Percentiles rank a stretch among this genome's conserved stretches.
Conservation (phyloP, 768 basidiomycete genomes). For the Pisolithus sp. region DNA sequence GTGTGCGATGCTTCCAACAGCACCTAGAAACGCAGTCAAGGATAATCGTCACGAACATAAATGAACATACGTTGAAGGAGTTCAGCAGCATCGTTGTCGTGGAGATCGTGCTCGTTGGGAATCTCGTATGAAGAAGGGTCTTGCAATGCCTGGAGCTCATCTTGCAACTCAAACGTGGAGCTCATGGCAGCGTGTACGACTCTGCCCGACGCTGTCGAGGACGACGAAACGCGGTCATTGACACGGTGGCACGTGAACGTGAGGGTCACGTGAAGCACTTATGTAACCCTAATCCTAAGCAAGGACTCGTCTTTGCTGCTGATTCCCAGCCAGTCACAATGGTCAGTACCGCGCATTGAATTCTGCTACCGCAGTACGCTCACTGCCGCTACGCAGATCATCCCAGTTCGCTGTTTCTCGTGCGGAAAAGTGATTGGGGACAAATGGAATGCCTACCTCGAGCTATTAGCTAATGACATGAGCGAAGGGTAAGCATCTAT, state of each 20-base stretch:
- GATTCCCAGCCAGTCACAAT: constrained; percentile 12
- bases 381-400: constrained; percentile 53
- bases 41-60: background rate
- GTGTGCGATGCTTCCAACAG: constrained; percentile 75
- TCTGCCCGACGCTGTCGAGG: background rate
- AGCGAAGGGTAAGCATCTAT: constrained; percentile 72
- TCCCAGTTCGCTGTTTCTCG: constrained; percentile 92
- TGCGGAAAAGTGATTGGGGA: constrained; percentile 97
- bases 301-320: background rate
- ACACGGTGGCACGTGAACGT: constrained; percentile 2
- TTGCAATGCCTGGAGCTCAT: constrained; percentile 62
- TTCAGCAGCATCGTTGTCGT: constrained; percentile 44
- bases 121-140: constrained; percentile 61
- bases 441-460: constrained; percentile 88
- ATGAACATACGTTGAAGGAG: constrained; percentile 52
- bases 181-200: constrained; percentile 25
- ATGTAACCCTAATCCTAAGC: too few relatives aligned
- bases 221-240: constrained; percentile 6
- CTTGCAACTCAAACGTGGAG: constrained; percentile 65
- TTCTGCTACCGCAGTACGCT: background rate
- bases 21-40: constrained; percentile 40
- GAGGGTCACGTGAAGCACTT: constrained; percentile 19
- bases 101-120: constrained; percentile 58
- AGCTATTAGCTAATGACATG: constrained; percentile 71
- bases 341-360: constrained; percentile 9